Percentiles rank a stretch among this genome's conserved stretches.
Evolutionary conservation across 2,329 filamentous ascomycete genomes (phyloP).

Genomic region (Incumbomyces lentus): DNA sequence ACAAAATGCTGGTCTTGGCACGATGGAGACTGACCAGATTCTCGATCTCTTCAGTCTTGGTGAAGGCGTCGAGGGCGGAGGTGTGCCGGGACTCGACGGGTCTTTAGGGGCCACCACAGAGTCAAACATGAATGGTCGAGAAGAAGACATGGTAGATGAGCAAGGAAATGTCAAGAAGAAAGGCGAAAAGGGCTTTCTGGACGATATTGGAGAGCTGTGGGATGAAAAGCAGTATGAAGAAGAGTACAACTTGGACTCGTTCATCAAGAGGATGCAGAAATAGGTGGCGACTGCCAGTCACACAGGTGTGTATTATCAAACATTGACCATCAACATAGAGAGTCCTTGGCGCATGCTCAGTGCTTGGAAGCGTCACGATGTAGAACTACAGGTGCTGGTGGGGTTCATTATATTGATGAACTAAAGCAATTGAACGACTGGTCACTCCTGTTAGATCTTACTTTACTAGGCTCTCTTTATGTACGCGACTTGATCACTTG

Average conservation of each 20-base stretch:
- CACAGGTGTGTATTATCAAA: no score
- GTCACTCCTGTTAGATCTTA: no score
- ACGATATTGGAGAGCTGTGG: conserved; percentile 92
- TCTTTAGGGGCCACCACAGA: neutral
- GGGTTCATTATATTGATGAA: no score
- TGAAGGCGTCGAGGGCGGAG: conserved; percentile 48
- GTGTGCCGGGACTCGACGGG: conserved; percentile 44
- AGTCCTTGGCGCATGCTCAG: no score
- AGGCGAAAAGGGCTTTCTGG: conserved; percentile 81
- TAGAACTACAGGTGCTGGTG: no score
- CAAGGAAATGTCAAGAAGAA: conserved; percentile 89
- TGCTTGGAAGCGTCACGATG: no score
- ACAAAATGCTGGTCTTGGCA: conserved; percentile 86
- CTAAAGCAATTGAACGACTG: no score
- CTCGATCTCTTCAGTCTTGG: conserved; percentile 90
- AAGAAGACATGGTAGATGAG: conserved; percentile 78
- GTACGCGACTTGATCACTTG: no score
- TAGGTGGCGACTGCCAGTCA: conserved; percentile 16
- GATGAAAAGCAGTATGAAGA: conserved; percentile 97
- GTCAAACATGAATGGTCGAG: conserved; percentile 45
- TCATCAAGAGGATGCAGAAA: conserved; percentile 82
- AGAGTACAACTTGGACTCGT: conserved; percentile 91
- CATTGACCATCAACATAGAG: no score
- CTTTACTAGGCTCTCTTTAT: no score
- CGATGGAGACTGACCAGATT: conserved; percentile 98